A percentile compares a stretch with the other conserved stretches of the same genome.
These are phyloP conservation scores for Linnemannia hyalina DNA, from an alignment of 192 early-diverging fungal genomes.

Conservation along the genomic window DNA sequence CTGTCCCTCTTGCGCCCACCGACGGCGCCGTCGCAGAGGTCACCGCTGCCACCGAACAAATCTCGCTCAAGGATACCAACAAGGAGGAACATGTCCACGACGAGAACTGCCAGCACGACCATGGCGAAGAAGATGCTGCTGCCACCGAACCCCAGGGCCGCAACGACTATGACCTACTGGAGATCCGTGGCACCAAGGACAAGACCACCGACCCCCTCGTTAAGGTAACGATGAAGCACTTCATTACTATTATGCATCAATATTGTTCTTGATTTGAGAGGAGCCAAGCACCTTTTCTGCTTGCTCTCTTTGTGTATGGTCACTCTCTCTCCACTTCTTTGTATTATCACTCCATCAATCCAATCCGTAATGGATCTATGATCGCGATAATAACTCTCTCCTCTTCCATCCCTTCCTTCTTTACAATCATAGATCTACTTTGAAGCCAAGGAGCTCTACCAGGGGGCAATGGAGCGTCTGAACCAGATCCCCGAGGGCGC, in stretches of 20 bases:
- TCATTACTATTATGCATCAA: background rate
- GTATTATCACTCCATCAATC: background rate
- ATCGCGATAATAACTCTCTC: background rate
- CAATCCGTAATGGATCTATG: background rate
- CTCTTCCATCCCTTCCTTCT: no score
- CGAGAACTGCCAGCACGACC: constrained; percentile 45
- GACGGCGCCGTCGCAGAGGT: constrained; percentile 26
- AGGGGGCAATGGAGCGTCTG: constrained; percentile 64
- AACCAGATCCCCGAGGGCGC: constrained; percentile 63
- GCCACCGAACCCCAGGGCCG: constrained; percentile 30
- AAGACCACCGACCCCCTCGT: constrained; percentile 63
- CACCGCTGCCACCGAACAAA: constrained; percentile 18
- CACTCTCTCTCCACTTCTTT: background rate
- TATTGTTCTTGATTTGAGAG: background rate
- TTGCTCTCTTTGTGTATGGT: background rate
- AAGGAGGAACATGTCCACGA: constrained; percentile 39
- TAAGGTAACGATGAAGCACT: constrained; percentile 37
- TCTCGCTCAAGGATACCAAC: constrained; percentile 30
- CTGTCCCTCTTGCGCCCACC: background rate
- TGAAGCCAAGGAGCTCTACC: constrained; percentile 66
- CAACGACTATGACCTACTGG: constrained; percentile 64
- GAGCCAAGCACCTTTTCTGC: background rate
- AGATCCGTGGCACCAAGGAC: constrained; percentile 56
- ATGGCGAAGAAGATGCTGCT: constrained; percentile 4
- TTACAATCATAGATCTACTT: constrained; percentile 54